Percentiles rank a stretch among this genome's conserved stretches.
Evolutionary conservation across 2,329 filamentous ascomycete species (phyloP).

Genomic region (Penicillium sp.): DNA sequence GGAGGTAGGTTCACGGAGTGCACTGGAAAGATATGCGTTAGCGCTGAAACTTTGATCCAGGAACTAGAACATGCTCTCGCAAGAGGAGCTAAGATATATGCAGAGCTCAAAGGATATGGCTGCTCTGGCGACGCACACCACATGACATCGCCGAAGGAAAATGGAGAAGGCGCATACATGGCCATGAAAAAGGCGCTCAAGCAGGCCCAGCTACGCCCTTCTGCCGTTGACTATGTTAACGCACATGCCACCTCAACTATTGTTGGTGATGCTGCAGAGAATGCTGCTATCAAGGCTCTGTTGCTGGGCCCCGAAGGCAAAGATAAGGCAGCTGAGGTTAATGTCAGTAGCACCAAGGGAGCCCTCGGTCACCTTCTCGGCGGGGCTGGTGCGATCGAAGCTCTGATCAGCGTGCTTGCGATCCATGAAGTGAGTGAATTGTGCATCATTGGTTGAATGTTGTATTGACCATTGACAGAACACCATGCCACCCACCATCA

Average conservation of each 20-base stretch:
- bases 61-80: slow-evolving; percentile 83
- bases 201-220: slow-evolving; percentile 68
- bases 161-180: slow-evolving; percentile 77
- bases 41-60: slow-evolving; percentile 31
- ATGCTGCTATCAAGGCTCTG: slow-evolving; percentile 74
- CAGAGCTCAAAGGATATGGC: slow-evolving; percentile 86
- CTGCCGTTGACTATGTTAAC: slow-evolving; percentile 84
- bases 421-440: slow-evolving; percentile 67
- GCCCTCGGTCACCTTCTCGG: slow-evolving; percentile 89
- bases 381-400: slow-evolving; percentile 87
- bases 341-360: slow-evolving; percentile 91
- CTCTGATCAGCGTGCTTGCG: slow-evolving; percentile 78
- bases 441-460: neutral
- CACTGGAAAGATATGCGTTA: neutral
- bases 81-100: slow-evolving; percentile 79
- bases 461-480: slow-evolving; percentile 55
- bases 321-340: slow-evolving; percentile 62
- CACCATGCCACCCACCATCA: slow-evolving; percentile 80
- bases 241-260: slow-evolving; percentile 89
- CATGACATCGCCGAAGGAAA: slow-evolving; percentile 83
- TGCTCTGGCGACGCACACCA: slow-evolving; percentile 89
- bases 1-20: slow-evolving; percentile 55
- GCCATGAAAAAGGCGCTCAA: slow-evolving; percentile 84
- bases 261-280: slow-evolving; percentile 87
- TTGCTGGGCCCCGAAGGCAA: slow-evolving; percentile 74